Base-by-base conservation (phyloP, 1,284 basidiomycete genomes). In the Coniferiporia weirii region DNA sequence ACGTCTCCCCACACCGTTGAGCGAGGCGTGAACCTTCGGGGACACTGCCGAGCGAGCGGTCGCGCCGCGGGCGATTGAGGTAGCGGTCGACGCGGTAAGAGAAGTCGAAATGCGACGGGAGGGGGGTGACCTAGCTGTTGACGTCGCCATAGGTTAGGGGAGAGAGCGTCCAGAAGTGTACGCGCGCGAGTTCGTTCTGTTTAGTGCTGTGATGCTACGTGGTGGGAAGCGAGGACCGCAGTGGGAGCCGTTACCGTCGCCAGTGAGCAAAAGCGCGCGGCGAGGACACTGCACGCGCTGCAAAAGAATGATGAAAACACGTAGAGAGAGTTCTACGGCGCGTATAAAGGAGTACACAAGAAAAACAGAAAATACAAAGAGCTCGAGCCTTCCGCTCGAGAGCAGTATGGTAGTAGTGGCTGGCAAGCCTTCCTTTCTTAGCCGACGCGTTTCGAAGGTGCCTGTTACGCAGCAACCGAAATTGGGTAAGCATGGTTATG, bases 21-120 rank as follows among this genome's bases (percentile, higher is more conserved):
- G 40, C 64, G 63, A 52, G 58, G 62, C 15, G 66, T 58, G 35
- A 69, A 60, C 36, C 61, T 64, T 47, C 10, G 79, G 72, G 40
- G 79, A 74, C 7, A 73, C 75, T 34, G 79, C 76, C 49, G 80
- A 74, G 61, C 83, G 80, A 12, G 78, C 75, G n/a, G 78, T 73
- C n/a, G 76, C 72, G 49, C 76, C 72, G 60, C 76, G 73, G 27
- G 77, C 64, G 36, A 76, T 67, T 20, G 73, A 62, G 36, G 72
- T 54, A 8, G 75, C 61, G 2, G 69, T 70, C 4, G 78, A 69
- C 4, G 73, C 66, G 17, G 57, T 46, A 46, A 47, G 38, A n/a
- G 77, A 56, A 38, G 57, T 59, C 54, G 69, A 64, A n/a, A 75
- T 63, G 54, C 73, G 76, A 64, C 74, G 79, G 35, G 80, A 75